Conservation (phyloP, 108 stramenopile species). For the Ochromonas danica region DNA sequence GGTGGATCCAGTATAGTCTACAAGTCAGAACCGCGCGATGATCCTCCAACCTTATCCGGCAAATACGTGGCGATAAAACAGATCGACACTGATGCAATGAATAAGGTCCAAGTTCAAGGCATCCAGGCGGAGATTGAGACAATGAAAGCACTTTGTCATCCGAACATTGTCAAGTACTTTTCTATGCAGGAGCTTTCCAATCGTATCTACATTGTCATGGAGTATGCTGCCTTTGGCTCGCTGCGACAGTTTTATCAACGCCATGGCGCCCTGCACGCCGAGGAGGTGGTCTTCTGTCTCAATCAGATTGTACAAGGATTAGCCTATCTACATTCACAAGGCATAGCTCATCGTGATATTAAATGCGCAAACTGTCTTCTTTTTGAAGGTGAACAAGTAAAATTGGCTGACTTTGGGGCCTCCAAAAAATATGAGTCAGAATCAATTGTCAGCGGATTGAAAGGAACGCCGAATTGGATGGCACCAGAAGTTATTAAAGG, state of each 20-base stretch:
- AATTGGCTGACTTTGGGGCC: slow-evolving; percentile 34
- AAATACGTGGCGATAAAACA: background rate
- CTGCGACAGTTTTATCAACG: slow-evolving; percentile 9
- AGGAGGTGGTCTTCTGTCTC: background rate
- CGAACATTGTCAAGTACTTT: slow-evolving; percentile 11
- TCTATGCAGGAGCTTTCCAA: background rate
- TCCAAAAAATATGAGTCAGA: slow-evolving; percentile 37
- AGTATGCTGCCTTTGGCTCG: slow-evolving; percentile 29
- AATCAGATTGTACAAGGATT: slow-evolving; percentile 11
- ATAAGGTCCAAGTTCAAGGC: background rate
- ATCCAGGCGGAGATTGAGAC: slow-evolving; percentile 33
- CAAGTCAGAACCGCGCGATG: background rate
- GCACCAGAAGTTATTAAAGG: slow-evolving; percentile 63
- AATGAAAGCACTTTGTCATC: slow-evolving; percentile 23
- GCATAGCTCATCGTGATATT: slow-evolving; percentile 35
- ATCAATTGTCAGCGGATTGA: slow-evolving; percentile 52
- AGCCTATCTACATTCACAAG: slow-evolving; percentile 24
- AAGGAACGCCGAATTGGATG: slow-evolving; percentile 70
- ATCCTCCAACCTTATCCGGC: background rate
- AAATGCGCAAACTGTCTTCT: slow-evolving; percentile 29
- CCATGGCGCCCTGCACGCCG: background rate
- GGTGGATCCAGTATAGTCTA: slow-evolving; percentile 35
- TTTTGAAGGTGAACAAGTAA: background rate
- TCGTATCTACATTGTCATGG: background rate
- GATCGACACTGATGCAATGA: slow-evolving; percentile 21